phyloP scores from a whole-genome alignment of 495 filamentous ascomycete species.

The Talaromyces ruber region DNA sequence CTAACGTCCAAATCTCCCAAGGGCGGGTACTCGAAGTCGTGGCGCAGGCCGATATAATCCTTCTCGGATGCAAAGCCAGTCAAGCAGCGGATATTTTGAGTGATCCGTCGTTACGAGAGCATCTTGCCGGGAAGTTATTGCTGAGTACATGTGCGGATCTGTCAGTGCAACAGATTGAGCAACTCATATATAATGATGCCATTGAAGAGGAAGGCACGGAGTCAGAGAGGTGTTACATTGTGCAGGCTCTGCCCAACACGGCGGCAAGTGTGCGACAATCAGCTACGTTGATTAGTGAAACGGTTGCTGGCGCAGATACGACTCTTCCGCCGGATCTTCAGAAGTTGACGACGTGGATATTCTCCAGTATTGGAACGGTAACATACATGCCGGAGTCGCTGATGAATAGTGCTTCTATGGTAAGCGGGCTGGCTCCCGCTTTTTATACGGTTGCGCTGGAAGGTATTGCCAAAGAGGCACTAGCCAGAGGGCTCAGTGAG shows the following conservation, averaged over 20 bases:
- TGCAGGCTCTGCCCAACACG: constrained; percentile 28
- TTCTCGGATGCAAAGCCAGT: constrained; percentile 30
- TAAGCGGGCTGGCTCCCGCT: constrained; percentile 24
- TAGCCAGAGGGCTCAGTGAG: constrained; percentile 26
- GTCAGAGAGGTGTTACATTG: constrained; percentile 12
- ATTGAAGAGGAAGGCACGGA: background rate
- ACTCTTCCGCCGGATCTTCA: constrained; percentile 8
- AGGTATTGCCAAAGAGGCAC: constrained; percentile 30
- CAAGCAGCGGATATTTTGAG: constrained; percentile 22
- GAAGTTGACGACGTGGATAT: constrained; percentile 15
- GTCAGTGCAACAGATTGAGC: constrained; percentile 52
- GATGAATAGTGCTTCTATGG: constrained; percentile 23
- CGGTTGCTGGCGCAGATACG: constrained; percentile 16
- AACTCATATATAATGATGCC: constrained; percentile 40
- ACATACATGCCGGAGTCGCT: constrained; percentile 18
- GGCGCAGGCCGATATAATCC: constrained; percentile 21
- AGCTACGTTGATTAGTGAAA: constrained; percentile 15
- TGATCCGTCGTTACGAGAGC: constrained; percentile 14
- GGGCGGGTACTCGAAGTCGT: constrained; percentile 10
- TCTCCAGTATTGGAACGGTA: constrained; percentile 22
- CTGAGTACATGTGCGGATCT: constrained; percentile 85
- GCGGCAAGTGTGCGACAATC: constrained; percentile 25
- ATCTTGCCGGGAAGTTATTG: constrained; percentile 64
- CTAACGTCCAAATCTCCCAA: constrained; percentile 6
- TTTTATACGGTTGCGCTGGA: constrained; percentile 26